phyloP scores from a whole-genome alignment of 306 rosid species.

The Castanea sativa region DNA sequence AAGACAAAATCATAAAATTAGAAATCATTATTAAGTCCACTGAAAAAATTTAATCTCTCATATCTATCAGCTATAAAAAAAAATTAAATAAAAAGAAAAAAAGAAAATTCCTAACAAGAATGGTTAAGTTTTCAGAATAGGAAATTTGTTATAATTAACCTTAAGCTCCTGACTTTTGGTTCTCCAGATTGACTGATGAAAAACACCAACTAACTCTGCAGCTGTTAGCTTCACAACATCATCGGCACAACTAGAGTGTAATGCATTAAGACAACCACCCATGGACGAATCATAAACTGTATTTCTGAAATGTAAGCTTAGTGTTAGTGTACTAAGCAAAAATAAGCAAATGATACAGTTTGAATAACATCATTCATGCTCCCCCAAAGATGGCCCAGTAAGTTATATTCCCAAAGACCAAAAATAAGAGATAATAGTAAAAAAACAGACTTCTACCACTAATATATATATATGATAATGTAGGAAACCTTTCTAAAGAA shows the following conservation, averaged over 20 bases:
- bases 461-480: too few relatives aligned
- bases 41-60: slow-evolving; percentile 27
- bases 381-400: background rate
- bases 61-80: slow-evolving; percentile 17
- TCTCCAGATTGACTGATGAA: slow-evolving; percentile 56
- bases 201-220: slow-evolving; percentile 59
- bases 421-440: background rate
- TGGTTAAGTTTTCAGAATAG: slow-evolving; percentile 25
- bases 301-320: slow-evolving; percentile 57
- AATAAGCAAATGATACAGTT: slow-evolving; percentile 3
- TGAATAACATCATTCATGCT: background rate
- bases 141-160: slow-evolving; percentile 45
- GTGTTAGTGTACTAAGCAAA: slow-evolving; percentile 21
- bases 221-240: slow-evolving; percentile 76
- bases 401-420: background rate
- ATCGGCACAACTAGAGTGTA: slow-evolving; percentile 68
- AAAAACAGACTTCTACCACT: background rate
- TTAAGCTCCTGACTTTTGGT: slow-evolving; percentile 90
- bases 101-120: slow-evolving; percentile 19
- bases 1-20: slow-evolving; percentile 5
- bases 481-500: too few relatives aligned
- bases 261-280: slow-evolving; percentile 76
- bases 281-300: slow-evolving; percentile 66
- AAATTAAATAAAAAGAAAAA: background rate
- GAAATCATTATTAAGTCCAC: slow-evolving; percentile 19